Evolutionary conservation across 352 stramenopile species (phyloP).

Genomic region (Thalassiosira oceanica): DNA sequence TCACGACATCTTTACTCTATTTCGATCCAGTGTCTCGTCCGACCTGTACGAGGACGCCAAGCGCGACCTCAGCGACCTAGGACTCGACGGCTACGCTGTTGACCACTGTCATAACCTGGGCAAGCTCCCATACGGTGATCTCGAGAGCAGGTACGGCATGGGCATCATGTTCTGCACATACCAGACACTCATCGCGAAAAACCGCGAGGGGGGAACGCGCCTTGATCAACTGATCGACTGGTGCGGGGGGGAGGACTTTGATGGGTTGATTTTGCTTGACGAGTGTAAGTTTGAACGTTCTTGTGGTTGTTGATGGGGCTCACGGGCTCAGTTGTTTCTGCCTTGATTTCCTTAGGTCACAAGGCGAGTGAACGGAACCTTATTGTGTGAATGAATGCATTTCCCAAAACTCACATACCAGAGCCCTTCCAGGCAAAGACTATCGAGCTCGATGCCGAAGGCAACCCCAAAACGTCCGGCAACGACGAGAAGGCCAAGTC

Average conservation of each 20-base stretch:
- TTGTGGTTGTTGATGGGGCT: too few species aligned
- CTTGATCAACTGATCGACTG: slow-evolving; percentile 40
- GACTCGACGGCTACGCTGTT: slow-evolving; percentile 32
- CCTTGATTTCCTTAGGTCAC: too few species aligned
- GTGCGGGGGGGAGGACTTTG: slow-evolving; percentile 53
- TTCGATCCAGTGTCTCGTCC: slow-evolving; percentile 57
- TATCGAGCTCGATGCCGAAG: slow-evolving; percentile 51
- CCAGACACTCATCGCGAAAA: slow-evolving; percentile 32
- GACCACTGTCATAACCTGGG: slow-evolving; percentile 38
- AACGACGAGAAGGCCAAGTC: slow-evolving; percentile 4
- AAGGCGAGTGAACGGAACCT: too few species aligned
- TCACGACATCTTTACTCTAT: too few species aligned
- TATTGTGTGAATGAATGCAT: too few species aligned
- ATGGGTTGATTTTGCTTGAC: slow-evolving; percentile 58
- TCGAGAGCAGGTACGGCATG: slow-evolving; percentile 34
- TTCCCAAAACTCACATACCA: too few species aligned
- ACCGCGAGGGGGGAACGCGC: slow-evolving; percentile 3
- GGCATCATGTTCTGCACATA: slow-evolving; percentile 54
- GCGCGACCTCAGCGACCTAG: slow-evolving; percentile 43
- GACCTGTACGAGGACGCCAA: slow-evolving; percentile 61
- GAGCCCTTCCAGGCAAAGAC: slow-evolving; percentile 85
- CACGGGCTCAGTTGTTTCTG: too few species aligned
- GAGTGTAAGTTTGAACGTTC: too few species aligned
- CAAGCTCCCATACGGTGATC: slow-evolving; percentile 16
- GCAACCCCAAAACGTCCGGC: slow-evolving; percentile 23